Evolutionary conservation across 1,139 yeast species (phyloP).

Genomic region (Yamadazyma epiphylla): DNA sequence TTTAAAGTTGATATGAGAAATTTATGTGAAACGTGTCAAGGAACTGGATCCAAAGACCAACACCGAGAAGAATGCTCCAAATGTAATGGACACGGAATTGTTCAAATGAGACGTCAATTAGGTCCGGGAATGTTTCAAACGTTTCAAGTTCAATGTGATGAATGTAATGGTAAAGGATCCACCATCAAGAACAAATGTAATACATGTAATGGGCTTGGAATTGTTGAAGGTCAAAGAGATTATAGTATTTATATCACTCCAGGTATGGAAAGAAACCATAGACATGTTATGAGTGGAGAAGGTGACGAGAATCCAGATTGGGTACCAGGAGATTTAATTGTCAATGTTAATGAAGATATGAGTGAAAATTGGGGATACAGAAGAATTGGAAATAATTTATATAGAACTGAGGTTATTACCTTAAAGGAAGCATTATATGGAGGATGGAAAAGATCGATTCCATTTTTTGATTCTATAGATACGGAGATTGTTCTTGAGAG

Average conservation of each 20-base stretch:
- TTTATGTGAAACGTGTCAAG: constrained; percentile 72
- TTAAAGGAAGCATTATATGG: constrained; percentile 72
- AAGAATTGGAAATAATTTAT: constrained; percentile 68
- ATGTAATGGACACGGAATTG: constrained; percentile 76
- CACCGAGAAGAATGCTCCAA: constrained; percentile 55
- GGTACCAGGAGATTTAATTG: constrained; percentile 73
- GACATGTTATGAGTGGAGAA: constrained; percentile 64
- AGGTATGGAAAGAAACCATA: constrained; percentile 63
- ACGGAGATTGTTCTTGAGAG: constrained; percentile 47
- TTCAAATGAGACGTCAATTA: constrained; percentile 65
- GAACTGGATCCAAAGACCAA: constrained; percentile 83
- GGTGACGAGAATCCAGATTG: constrained; percentile 83
- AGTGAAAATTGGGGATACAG: constrained; percentile 75
- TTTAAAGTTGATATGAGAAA: constrained; percentile 70
- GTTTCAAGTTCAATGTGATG: constrained; percentile 72
- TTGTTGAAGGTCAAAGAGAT: constrained; percentile 50
- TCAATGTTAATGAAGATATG: constrained; percentile 54
- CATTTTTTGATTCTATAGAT: constrained; percentile 60
- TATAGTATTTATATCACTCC: constrained; percentile 64
- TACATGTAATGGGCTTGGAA: constrained; percentile 69
- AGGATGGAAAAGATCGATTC: constrained; percentile 69
- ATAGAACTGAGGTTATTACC: constrained; percentile 75
- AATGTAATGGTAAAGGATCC: constrained; percentile 76
- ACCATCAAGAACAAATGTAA: constrained; percentile 61
- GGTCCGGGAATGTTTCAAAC: constrained; percentile 92